Evolutionary conservation across 2,329 filamentous ascomycete species (phyloP).

Genomic region (Stagonosporopsis rhizophila): DNA sequence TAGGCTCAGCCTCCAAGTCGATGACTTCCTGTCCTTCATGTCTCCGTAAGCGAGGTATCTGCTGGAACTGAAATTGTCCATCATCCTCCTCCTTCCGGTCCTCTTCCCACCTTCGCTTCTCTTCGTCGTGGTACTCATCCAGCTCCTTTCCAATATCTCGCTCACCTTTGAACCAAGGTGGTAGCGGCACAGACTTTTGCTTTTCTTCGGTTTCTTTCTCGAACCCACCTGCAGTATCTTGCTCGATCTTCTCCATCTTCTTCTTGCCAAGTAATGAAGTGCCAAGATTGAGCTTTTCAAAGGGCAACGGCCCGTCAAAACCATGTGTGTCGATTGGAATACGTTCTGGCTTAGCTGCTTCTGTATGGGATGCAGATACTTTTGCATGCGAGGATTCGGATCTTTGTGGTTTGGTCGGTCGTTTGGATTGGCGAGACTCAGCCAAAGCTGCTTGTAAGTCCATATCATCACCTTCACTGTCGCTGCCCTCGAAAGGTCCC

Average conservation of each 20-base stretch:
- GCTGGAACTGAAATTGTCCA: constrained; percentile 69
- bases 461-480: constrained; percentile 74
- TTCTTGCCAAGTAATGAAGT: constrained; percentile 63
- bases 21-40: constrained; percentile 60
- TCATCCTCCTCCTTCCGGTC: constrained; percentile 61
- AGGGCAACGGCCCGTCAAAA: constrained; percentile 84
- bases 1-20: constrained; percentile 54
- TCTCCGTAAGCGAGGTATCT: constrained; percentile 64
- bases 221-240: constrained; percentile 70
- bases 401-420: constrained; percentile 44
- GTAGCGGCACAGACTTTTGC: constrained; percentile 66
- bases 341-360: constrained; percentile 43
- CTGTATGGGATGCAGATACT: constrained; percentile 6
- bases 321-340: constrained; percentile 57
- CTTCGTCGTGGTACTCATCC: constrained; percentile 51
- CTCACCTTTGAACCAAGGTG: constrained; percentile 74
- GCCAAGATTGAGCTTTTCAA: constrained; percentile 79
- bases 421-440: constrained; percentile 67
- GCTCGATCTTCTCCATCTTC: constrained; percentile 60
- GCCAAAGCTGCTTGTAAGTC: constrained; percentile 80
- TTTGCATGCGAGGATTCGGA: constrained; percentile 31
- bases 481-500: constrained; percentile 53
- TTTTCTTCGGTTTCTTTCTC: constrained; percentile 57
- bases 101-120: constrained; percentile 62
- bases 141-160: constrained; percentile 65